Evolutionary conservation across 345 rosid genomes (phyloP).

Genomic region (Raphanus raphanistrum): DNA sequence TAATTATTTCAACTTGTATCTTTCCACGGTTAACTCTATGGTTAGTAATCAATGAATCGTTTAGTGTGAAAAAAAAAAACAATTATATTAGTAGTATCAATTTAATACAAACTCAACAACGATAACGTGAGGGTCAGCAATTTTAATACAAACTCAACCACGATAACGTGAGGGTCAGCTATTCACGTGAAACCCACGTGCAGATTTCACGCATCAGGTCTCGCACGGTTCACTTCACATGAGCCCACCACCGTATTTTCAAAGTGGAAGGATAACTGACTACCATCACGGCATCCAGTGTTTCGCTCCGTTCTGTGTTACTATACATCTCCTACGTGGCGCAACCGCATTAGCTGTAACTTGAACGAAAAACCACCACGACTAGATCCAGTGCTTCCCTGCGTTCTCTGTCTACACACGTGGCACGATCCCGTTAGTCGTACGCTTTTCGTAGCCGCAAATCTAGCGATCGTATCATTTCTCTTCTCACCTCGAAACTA

Average conservation of each 20-base stretch:
- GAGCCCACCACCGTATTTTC: slow-evolving; percentile 3
- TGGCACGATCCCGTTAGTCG: slow-evolving; percentile 10
- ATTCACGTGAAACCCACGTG: slow-evolving; percentile 33
- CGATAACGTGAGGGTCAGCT: slow-evolving; percentile 22
- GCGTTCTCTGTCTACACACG: not conserved
- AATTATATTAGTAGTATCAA: no score
- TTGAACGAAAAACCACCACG: not conserved
- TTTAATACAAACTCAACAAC: not conserved
- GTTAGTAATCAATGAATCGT: no score
- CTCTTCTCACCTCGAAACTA: not conserved
- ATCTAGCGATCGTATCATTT: slow-evolving; percentile 16
- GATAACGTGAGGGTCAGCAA: slow-evolving; percentile 21
- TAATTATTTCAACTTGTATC: no score
- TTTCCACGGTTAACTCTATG: no score
- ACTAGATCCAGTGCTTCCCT: slow-evolving; percentile 25
- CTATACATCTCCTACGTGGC: not conserved
- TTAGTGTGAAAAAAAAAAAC: no score
- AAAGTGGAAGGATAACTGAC: not conserved
- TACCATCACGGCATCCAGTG: not conserved
- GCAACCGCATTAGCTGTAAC: not conserved
- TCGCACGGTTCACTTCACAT: slow-evolving; percentile 27
- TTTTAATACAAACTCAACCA: not conserved
- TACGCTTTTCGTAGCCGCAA: slow-evolving; percentile 41
- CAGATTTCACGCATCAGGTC: slow-evolving; percentile 22
- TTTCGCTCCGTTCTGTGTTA: not conserved